Conservation (phyloP, 2,329 filamentous ascomycete genomes). For the Arthrobotrys conoides region DNA sequence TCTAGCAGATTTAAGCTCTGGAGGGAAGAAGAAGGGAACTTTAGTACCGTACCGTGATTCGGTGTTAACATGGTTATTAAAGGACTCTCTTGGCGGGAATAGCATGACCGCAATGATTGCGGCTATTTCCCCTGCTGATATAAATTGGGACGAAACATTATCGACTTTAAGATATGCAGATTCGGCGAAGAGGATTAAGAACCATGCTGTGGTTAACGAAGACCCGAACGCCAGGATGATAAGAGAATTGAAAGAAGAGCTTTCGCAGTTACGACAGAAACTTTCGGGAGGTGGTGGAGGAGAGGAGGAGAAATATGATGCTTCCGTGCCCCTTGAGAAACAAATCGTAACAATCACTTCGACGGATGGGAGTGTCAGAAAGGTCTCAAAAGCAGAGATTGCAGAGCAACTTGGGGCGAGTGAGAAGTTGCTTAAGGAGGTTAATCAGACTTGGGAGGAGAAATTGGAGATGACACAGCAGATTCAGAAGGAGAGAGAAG, state of each 20-base stretch:
- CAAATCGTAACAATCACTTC: conserved; percentile 96
- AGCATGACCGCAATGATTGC: conserved; percentile 99
- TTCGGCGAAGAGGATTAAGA: conserved; percentile 99
- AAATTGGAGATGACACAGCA: conserved; percentile 94
- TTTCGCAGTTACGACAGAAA: conserved; percentile 87
- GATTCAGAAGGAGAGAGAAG: conserved; percentile 97
- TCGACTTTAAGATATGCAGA: conserved; percentile 97
- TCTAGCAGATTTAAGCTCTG: conserved; percentile 88
- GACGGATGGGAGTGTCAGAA: conserved; percentile 87
- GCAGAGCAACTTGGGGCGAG: conserved; percentile 86
- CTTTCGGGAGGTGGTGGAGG: conserved; percentile 74
- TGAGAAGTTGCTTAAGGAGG: conserved; percentile 95
- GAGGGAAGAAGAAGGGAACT: conserved; percentile 78
- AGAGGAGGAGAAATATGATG: conserved; percentile 87
- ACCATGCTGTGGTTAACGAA: conserved; percentile 98
- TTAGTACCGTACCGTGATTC: conserved; percentile 98
- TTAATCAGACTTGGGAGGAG: conserved; percentile 99
- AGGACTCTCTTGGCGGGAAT: conserved; percentile 97
- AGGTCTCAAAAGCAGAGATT: conserved; percentile 98
- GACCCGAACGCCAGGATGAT: conserved; percentile 99
- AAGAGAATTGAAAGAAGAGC: conserved; percentile 93
- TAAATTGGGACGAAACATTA: conserved; percentile 98
- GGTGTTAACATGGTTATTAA: conserved; percentile 94
- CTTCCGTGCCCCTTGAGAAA: conserved; percentile 91
- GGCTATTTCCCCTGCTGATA: conserved; percentile 96